Percentiles rank a stretch among this genome's conserved stretches.
These are phyloP conservation scores for Salix suchowensis DNA, from an alignment of 345 rosid genomes.

Conservation along the genomic window DNA sequence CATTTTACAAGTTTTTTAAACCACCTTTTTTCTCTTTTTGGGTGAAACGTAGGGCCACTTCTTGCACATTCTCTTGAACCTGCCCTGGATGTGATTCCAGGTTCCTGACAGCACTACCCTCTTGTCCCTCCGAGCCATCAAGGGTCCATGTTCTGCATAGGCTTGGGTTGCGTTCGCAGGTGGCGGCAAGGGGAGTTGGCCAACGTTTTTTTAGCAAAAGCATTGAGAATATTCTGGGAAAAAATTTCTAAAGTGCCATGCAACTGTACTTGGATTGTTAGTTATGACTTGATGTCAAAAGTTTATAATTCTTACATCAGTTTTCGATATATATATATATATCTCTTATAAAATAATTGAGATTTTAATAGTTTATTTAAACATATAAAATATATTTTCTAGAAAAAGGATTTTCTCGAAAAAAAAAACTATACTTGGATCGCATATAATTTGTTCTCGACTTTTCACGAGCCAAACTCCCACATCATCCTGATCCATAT, in stretches of 20 bases:
- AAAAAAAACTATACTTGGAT: too few relatives aligned
- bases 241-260: background rate
- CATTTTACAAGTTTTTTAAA: background rate
- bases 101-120: background rate
- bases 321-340: too few relatives aligned
- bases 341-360: too few relatives aligned
- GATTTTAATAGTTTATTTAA: too few relatives aligned
- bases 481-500: too few relatives aligned
- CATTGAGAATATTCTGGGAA: background rate
- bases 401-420: too few relatives aligned
- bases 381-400: too few relatives aligned
- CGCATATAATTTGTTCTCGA: too few relatives aligned
- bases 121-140: background rate
- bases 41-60: slow-evolving; percentile 22
- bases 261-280: background rate
- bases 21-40: background rate
- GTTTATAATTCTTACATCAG: too few relatives aligned
- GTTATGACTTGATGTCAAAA: too few relatives aligned
- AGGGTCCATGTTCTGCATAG: slow-evolving; percentile 14
- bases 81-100: slow-evolving; percentile 25
- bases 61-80: slow-evolving; percentile 18
- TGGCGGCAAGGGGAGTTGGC: background rate
- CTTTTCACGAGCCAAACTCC: too few relatives aligned
- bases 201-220: background rate
- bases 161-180: background rate